Conservation (phyloP, 2,329 filamentous ascomycete genomes). For the Venturia aucupariae region DNA sequence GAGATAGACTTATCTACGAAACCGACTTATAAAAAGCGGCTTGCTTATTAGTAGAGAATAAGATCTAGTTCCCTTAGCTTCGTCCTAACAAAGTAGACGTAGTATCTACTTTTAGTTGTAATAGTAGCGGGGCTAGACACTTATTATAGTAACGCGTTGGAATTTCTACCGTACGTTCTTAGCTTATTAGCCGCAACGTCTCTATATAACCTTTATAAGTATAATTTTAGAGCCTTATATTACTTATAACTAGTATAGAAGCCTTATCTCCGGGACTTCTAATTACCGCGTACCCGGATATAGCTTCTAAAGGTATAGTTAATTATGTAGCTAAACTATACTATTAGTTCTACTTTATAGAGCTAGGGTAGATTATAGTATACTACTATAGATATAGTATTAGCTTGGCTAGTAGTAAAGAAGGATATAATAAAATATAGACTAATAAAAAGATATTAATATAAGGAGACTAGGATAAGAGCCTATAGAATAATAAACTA, state of each 20-base stretch:
- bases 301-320: background rate
- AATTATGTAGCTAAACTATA: conserved; percentile 5
- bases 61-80: background rate
- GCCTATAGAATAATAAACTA: too few relatives aligned
- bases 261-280: background rate
- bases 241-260: background rate
- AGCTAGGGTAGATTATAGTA: too few relatives aligned
- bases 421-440: too few relatives aligned
- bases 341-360: too few relatives aligned
- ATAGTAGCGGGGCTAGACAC: background rate
- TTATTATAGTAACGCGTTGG: background rate
- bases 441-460: too few relatives aligned
- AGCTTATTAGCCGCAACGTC: background rate
- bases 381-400: too few relatives aligned
- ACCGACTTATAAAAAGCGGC: conserved; percentile 5
- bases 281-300: background rate
- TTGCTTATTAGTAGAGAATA: background rate
- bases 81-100: background rate
- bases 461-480: too few relatives aligned
- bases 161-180: background rate
- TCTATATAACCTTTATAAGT: background rate
- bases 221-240: background rate
- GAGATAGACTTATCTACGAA: background rate
- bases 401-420: too few relatives aligned
- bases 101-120: background rate